These are phyloP conservation scores for Phytopythium litorale DNA, from an alignment of 352 stramenopile species.

Conservation along the genomic window DNA sequence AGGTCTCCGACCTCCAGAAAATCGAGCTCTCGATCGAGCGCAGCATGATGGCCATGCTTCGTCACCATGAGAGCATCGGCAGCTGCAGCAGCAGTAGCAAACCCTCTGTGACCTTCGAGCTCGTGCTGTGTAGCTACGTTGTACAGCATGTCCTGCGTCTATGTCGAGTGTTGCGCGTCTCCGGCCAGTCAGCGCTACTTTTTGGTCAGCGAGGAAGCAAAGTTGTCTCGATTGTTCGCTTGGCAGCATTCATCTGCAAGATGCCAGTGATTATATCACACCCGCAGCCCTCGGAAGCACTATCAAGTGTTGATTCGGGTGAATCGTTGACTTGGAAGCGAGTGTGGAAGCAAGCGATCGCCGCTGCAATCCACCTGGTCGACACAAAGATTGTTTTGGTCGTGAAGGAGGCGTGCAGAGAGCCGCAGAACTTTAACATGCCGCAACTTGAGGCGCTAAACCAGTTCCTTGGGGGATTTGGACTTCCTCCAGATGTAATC, in stretches of 20 bases:
- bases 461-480: constrained; percentile 38
- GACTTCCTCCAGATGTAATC: constrained; percentile 36
- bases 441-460: constrained; percentile 29
- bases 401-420: constrained; percentile 34
- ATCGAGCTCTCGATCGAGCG: constrained; percentile 48
- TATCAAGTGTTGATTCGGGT: not conserved
- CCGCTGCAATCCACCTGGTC: constrained; percentile 29
- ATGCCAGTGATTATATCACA: constrained; percentile 15
- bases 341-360: constrained; percentile 32
- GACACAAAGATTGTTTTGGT: constrained; percentile 50
- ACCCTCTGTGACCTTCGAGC: constrained; percentile 29
- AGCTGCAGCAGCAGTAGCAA: not conserved
- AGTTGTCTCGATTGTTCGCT: constrained; percentile 42
- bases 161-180: constrained; percentile 34
- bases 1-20: constrained; percentile 50
- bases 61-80: constrained; percentile 17
- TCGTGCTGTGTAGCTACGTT: constrained; percentile 51
- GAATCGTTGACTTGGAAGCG: constrained; percentile 23
- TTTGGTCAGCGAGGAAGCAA: constrained; percentile 42
- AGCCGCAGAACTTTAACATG: not conserved
- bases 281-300: not conserved
- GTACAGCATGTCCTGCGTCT: constrained; percentile 57
- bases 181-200: constrained; percentile 36
- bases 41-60: constrained; percentile 49
- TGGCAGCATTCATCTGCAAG: constrained; percentile 56